Conservation (phyloP, 208 protist genomes). For the Trypanosoma brucei region DNA sequence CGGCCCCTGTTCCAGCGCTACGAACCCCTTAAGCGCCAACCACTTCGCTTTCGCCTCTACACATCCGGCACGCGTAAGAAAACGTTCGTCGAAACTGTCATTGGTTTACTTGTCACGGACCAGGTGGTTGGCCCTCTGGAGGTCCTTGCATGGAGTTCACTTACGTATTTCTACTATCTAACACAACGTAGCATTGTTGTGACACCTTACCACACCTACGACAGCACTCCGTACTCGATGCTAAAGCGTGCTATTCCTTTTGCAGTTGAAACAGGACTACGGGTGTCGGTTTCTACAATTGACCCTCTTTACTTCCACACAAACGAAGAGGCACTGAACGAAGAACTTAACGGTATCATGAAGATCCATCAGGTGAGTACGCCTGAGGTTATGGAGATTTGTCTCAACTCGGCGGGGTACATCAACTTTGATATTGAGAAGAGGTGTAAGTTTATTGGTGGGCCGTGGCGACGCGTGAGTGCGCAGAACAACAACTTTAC, state of each 20-base stretch:
- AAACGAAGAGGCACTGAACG: slow-evolving; percentile 52
- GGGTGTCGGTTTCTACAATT: slow-evolving; percentile 94
- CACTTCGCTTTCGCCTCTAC: slow-evolving; percentile 36
- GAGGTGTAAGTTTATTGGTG: slow-evolving; percentile 30
- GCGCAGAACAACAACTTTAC: slow-evolving; percentile 46
- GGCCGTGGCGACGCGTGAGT: slow-evolving; percentile 48
- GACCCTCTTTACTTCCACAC: slow-evolving; percentile 92
- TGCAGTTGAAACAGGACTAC: slow-evolving; percentile 91
- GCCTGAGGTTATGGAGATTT: slow-evolving; percentile 68
- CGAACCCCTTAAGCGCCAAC: slow-evolving; percentile 17
- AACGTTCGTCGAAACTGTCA: slow-evolving; percentile 76
- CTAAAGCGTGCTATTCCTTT: slow-evolving; percentile 78
- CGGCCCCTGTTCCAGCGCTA: slow-evolving; percentile 16
- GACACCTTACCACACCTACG: slow-evolving; percentile 95
- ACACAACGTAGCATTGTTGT: slow-evolving; percentile 94
- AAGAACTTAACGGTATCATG: slow-evolving; percentile 51
- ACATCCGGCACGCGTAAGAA: slow-evolving; percentile 28
- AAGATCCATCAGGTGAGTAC: slow-evolving; percentile 42
- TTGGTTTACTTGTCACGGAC: slow-evolving; percentile 90
- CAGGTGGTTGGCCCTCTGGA: slow-evolving; percentile 94
- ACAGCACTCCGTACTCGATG: slow-evolving; percentile 66
- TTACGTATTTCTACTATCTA: slow-evolving; percentile 98
- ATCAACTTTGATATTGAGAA: slow-evolving; percentile 20
- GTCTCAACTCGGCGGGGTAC: slow-evolving; percentile 32
- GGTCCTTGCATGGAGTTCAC: slow-evolving; percentile 82